Evolutionary conservation across 176 grass and related monocot genomes (phyloP), one percentile per base, ranked within the genome.

Genomic region (Poa annua): DNA sequence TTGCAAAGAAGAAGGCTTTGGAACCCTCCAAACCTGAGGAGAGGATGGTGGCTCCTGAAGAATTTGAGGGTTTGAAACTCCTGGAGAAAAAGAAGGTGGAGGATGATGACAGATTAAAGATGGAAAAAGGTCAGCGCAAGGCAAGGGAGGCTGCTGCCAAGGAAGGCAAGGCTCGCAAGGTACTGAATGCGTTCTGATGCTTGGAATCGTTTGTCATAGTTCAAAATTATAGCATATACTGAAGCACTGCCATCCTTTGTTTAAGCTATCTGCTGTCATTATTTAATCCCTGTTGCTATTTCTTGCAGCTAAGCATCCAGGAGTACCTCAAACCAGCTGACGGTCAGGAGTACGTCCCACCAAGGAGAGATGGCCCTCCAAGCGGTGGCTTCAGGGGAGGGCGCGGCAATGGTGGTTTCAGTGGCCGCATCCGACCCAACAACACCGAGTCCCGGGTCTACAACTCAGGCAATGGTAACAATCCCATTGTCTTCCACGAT

Each of bases 81-180:
- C 38, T 93, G 71, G 77, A 77, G 10, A 90, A 85, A 9, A 93
- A 88, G 85, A 88, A 82, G 67, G 1, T 33, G 1, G 88, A 88
- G 42, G 89, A 81, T 8, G 89, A 74, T 84, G 80, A 51, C 71
- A 61, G 38, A 66, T 33, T 45, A 1, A 85, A 88, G 52, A 44
- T 4, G 0, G 80, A 88, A 55, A 88, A 79, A 12, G 35, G 6
- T 63, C 54, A 76, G 20, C 38, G 7, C 45, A 88, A 73, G 55
- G 44, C 32, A n/a, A 74, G 74, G 52, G 76, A 85, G 2, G 51
- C 26, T 61, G 21, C 7, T 47, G 47, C 9, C 36, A 85, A 81
- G 72, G 63, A 55, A 60, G 71, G 10, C 13, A 77, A 76, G 11
- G 32, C 4, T 53, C 49, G 32, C 33, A 84, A 76, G 82, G 71